Percentiles rank a stretch among this genome's conserved stretches.
phyloP scores from a whole-genome alignment of 352 stramenopile species.

The Phytopythium cucurbitacearum region DNA sequence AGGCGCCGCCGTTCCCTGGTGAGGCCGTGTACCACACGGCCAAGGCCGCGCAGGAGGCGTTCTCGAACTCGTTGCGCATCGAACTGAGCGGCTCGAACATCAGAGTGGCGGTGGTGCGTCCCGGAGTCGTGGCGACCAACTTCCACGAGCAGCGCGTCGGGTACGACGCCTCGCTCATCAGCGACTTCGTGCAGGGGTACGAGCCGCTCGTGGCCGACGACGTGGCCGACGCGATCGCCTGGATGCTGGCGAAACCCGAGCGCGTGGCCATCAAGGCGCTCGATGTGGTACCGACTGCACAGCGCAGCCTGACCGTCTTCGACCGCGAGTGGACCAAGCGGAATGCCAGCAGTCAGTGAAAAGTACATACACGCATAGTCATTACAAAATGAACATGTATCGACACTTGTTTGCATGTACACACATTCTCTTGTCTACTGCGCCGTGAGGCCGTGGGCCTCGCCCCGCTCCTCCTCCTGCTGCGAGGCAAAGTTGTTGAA shows the following conservation, averaged over 20 bases:
- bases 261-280: constrained; percentile 21
- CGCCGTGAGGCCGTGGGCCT: no score
- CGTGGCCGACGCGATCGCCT: constrained; percentile 19
- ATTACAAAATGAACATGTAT: no score
- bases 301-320: constrained; percentile 27
- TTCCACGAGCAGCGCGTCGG: constrained; percentile 28
- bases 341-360: constrained; percentile 4
- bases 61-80: constrained; percentile 23
- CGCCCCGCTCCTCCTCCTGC: no score
- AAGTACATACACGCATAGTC: no score
- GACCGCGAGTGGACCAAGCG: constrained; percentile 20
- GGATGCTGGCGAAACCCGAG: constrained; percentile 21
- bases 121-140: constrained; percentile 22
- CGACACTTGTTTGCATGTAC: no score
- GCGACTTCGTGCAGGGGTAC: constrained; percentile 23
- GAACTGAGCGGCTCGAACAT: constrained; percentile 24
- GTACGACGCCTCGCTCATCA: constrained; percentile 17
- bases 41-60: constrained; percentile 21
- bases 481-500: constrained; percentile 83
- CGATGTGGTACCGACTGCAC: constrained; percentile 18
- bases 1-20: constrained; percentile 19
- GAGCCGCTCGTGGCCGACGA: constrained; percentile 22
- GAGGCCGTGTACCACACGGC: constrained; percentile 23
- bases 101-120: constrained; percentile 24
- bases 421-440: no score